A percentile compares a stretch with the other conserved stretches of the same genome.
phyloP scores from a whole-genome alignment of 345 rosid genomes.

The Limnanthes douglasii region DNA sequence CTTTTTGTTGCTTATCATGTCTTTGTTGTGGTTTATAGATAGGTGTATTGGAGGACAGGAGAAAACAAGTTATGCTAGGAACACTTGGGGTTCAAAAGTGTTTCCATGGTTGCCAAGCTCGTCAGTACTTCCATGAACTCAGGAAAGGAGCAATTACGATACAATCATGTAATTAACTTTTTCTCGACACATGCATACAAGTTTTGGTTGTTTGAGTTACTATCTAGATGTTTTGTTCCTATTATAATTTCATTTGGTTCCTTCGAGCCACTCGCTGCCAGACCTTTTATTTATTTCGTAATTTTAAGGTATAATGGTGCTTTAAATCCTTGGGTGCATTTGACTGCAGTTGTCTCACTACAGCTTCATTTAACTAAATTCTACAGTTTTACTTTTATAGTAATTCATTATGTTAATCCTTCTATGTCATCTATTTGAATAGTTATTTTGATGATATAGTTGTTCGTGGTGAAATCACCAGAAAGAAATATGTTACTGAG shows the following conservation, averaged over 20 bases:
- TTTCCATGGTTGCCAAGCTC: slow-evolving; percentile 49
- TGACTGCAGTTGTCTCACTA: no score
- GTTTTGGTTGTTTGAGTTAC: no score
- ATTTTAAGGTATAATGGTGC: no score
- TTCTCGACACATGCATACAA: no score
- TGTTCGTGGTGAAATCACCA: slow-evolving; percentile 49
- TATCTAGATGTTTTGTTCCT: no score
- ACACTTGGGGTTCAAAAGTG: slow-evolving; percentile 52
- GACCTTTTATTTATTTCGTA: no score
- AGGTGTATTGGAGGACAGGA: slow-evolving; percentile 50
- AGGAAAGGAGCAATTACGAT: slow-evolving; percentile 31
- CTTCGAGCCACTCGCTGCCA: no score
- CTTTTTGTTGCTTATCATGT: slow-evolving; percentile 3
- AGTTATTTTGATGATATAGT: slow-evolving; percentile 20
- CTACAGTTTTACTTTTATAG: no score
- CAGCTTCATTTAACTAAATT: no score
- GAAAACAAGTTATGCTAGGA: slow-evolving; percentile 43
- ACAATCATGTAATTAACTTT: slow-evolving; percentile 90
- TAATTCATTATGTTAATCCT: no score
- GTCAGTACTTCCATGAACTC: slow-evolving; percentile 32
- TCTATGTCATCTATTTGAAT: slow-evolving; percentile 6
- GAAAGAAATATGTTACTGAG: slow-evolving; percentile 20
- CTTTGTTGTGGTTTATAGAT: slow-evolving; percentile 33
- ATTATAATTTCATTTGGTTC: no score
- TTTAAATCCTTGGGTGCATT: no score